Percentiles rank a stretch among this genome's conserved stretches.
Conservation (phyloP, 1,284 basidiomycete genomes). For the Malassezia sp. region DNA sequence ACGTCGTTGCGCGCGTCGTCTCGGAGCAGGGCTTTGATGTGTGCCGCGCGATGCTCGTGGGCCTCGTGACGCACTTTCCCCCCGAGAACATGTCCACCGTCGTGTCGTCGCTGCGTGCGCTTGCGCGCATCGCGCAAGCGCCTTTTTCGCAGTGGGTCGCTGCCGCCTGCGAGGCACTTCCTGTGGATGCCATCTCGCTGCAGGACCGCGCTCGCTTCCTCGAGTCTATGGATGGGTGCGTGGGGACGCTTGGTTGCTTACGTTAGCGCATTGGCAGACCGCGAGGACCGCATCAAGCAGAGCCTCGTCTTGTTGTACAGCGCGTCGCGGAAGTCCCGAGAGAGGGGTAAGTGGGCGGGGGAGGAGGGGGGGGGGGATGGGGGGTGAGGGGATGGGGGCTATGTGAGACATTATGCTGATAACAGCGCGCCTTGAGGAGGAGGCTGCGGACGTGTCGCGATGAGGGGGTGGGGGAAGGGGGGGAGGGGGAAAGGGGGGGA, state of each 20-base stretch:
- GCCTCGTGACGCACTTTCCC: slow-evolving; percentile 68
- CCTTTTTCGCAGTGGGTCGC: slow-evolving; percentile 65
- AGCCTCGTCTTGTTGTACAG: slow-evolving; percentile 24
- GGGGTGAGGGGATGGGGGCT: no score
- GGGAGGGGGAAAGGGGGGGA: no score
- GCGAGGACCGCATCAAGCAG: slow-evolving; percentile 26
- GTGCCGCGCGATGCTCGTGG: slow-evolving; percentile 60
- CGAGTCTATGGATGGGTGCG: neutral
- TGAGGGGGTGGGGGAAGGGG: no score
- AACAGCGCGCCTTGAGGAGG: slow-evolving; percentile 5
- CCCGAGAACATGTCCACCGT: slow-evolving; percentile 69
- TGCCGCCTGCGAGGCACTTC: slow-evolving; percentile 60
- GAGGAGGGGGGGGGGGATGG: no score
- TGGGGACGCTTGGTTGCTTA: no score
- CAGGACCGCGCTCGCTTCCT: slow-evolving; percentile 7
- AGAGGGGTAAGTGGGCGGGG: slow-evolving; percentile 22
- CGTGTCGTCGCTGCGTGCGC: slow-evolving; percentile 63
- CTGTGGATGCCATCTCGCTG: slow-evolving; percentile 48
- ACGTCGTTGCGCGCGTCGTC: slow-evolving; percentile 59
- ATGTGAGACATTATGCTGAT: neutral
- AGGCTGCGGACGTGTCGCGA: no score
- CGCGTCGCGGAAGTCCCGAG: slow-evolving; percentile 33
- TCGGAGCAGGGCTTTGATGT: slow-evolving; percentile 65
- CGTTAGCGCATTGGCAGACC: no score
- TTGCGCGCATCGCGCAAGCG: slow-evolving; percentile 59